Evolutionary conservation across 2,329 filamentous ascomycete genomes (phyloP), one percentile per base, ranked within the genome.

Genomic region (Metarhizium rileyi): DNA sequence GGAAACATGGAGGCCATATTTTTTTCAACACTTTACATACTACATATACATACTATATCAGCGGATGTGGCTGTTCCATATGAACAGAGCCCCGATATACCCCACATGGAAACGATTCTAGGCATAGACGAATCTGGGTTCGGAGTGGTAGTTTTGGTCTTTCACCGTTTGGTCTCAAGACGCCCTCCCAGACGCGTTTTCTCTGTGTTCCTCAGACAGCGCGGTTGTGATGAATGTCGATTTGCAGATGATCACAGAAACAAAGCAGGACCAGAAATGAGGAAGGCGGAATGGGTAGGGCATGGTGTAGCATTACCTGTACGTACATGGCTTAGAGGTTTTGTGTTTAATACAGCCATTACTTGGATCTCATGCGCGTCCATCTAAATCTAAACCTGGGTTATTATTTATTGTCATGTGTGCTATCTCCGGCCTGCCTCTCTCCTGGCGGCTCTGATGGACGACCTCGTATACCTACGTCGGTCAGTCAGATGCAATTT

Each of bases 391-490:
- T 16, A 14, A 14, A 14, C 30, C 30, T 5, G n/a, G n/a, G n/a
- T n/a, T n/a, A n/a, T n/a, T n/a, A n/a, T n/a, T n/a, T 22, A 12
- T 20, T 5, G 6, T 1, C 10, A 22, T 41, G n/a, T 41, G 22
- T 22, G 48, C 38, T 47, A 52, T 46, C 44, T 52, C n/a, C 50
- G 50, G 5, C 50, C 63, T 23, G 61, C 56, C 54, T 70, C 61
- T 48, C 60, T 61, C 41, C 66, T 61, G 16, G 69, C 69, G 7
- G 63, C 60, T 49, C 62, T 63, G 40, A 71, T 71, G 2, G 69
- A 70, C 8, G 69, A 69, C 22, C 66, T 63, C n/a, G 67, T 69
- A 43, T 70, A 70, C 20, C 68, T 71, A 30, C 35, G 5, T 22
- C 35, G 7, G 26, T 50, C 36, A 45, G 38, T 26, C 33, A 14